These are phyloP conservation scores for Umbelopsis sp. DNA, from an alignment of 192 early-diverging fungal species.

Conservation along the genomic window DNA sequence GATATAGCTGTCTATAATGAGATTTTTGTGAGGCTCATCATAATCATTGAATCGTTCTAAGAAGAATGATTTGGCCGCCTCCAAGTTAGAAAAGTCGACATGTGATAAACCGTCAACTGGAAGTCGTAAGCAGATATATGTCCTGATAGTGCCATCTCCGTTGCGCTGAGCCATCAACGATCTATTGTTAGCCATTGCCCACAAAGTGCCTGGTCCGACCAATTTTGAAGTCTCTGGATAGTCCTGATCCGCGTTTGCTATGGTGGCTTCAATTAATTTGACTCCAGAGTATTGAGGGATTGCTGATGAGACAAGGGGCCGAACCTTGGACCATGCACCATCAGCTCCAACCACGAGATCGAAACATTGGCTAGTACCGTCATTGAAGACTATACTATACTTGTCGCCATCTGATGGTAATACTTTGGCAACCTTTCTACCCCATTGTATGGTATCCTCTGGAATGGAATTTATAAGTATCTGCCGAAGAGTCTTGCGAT, in stretches of 20 bases:
- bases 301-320: slow-evolving; percentile 36
- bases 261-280: slow-evolving; percentile 43
- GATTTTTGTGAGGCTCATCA: slow-evolving; percentile 12
- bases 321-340: slow-evolving; percentile 58
- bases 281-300: slow-evolving; percentile 49
- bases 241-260: slow-evolving; percentile 38
- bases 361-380: slow-evolving; percentile 25
- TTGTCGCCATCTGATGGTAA: slow-evolving; percentile 7
- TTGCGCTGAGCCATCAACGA: slow-evolving; percentile 44
- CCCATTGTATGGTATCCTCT: slow-evolving; percentile 44
- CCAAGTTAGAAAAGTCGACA: slow-evolving; percentile 24
- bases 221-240: slow-evolving; percentile 30
- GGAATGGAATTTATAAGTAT: slow-evolving; percentile 46
- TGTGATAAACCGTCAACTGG: slow-evolving; percentile 32
- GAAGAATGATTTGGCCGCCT: slow-evolving; percentile 3
- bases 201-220: slow-evolving; percentile 43
- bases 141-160: slow-evolving; percentile 33
- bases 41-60: slow-evolving; percentile 33
- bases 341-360: slow-evolving; percentile 58
- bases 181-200: slow-evolving; percentile 35
- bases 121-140: slow-evolving; percentile 38
- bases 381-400: slow-evolving; percentile 26
- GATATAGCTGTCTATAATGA: slow-evolving; percentile 13
- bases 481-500: slow-evolving; percentile 46
- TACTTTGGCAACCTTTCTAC: slow-evolving; percentile 24